Conservation (phyloP, 2,329 filamentous ascomycete genomes). For the Colletotrichum sp. region DNA sequence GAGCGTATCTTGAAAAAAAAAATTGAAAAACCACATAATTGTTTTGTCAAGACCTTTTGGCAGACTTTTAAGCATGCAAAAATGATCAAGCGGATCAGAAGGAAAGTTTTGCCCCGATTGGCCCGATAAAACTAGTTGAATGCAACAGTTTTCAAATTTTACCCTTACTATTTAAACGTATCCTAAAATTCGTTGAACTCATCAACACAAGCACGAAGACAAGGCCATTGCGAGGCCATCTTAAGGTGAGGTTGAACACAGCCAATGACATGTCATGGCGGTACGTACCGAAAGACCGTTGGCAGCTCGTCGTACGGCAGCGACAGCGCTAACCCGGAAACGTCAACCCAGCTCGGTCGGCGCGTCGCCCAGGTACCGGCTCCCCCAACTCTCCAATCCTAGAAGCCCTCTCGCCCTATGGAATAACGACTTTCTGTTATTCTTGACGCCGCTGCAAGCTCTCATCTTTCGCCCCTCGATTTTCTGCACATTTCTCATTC, state of each 20-base stretch:
- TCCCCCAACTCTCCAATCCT: slow-evolving; percentile 7
- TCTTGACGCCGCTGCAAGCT: neutral
- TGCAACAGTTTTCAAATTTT: no score
- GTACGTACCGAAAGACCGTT: neutral
- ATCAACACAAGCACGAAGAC: neutral
- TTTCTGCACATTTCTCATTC: neutral
- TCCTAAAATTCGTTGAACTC: neutral
- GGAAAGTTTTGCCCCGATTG: no score
- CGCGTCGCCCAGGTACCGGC: slow-evolving; percentile 20
- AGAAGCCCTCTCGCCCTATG: slow-evolving; percentile 7
- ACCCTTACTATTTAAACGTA: neutral
- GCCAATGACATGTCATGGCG: neutral
- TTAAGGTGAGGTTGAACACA: neutral
- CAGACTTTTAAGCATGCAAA: no score
- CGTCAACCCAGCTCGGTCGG: neutral
- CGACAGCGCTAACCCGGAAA: slow-evolving; percentile 15
- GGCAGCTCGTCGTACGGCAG: slow-evolving; percentile 8
- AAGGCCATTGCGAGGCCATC: neutral
- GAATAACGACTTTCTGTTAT: slow-evolving; percentile 8
- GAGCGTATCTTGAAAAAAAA: no score
- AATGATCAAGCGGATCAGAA: no score
- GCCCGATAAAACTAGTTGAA: no score
- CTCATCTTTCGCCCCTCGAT: slow-evolving; percentile 4
- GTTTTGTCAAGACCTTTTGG: neutral
- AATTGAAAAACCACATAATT: neutral